These are phyloP conservation scores for Penicillium waksmanii DNA, from an alignment of 495 filamentous ascomycete species.

Conservation along the genomic window DNA sequence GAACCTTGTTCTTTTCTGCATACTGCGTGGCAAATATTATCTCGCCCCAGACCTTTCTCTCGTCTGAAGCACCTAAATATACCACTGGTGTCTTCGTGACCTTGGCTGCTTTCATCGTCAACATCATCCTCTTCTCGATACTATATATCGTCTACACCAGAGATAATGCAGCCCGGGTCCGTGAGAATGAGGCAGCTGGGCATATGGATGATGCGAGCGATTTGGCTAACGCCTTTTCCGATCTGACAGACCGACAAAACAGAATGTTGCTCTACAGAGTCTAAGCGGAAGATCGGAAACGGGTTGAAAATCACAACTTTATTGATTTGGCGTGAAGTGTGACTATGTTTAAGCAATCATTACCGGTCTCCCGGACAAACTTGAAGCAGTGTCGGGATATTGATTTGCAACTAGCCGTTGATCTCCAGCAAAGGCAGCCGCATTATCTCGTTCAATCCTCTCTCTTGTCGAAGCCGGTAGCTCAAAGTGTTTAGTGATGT, in stretches of 20 bases:
- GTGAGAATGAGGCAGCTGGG: slow-evolving; percentile 4
- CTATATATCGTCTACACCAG: slow-evolving; percentile 13
- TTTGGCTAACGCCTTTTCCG: slow-evolving; percentile 17
- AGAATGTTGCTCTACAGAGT: slow-evolving; percentile 13
- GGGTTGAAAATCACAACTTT: neutral
- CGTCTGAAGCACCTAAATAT: slow-evolving; percentile 7
- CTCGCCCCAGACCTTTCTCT: slow-evolving; percentile 15
- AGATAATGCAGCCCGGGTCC: slow-evolving; percentile 8
- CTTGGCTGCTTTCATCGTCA: slow-evolving; percentile 9
- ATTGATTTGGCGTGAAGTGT: neutral
- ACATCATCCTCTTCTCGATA: slow-evolving; percentile 12
- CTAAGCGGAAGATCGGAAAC: slow-evolving; percentile 10
- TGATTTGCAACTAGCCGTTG: neutral
- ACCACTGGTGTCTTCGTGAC: slow-evolving; percentile 13
- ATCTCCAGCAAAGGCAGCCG: neutral
- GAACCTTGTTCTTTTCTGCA: slow-evolving; percentile 61
- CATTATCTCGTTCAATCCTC: neutral
- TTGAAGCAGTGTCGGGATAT: slow-evolving; percentile 6
- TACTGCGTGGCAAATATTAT: slow-evolving; percentile 61
- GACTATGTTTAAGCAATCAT: slow-evolving; percentile 12
- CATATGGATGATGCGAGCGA: slow-evolving; percentile 12
- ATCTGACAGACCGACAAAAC: slow-evolving; percentile 18
- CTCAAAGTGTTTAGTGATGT: slow-evolving; percentile 29
- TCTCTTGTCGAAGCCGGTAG: slow-evolving; percentile 21
- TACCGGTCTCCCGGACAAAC: slow-evolving; percentile 1